A percentile compares a stretch with the other conserved stretches of the same genome.
Evolutionary conservation across 345 rosid species (phyloP).

Genomic region (Pistacia atlantica): DNA sequence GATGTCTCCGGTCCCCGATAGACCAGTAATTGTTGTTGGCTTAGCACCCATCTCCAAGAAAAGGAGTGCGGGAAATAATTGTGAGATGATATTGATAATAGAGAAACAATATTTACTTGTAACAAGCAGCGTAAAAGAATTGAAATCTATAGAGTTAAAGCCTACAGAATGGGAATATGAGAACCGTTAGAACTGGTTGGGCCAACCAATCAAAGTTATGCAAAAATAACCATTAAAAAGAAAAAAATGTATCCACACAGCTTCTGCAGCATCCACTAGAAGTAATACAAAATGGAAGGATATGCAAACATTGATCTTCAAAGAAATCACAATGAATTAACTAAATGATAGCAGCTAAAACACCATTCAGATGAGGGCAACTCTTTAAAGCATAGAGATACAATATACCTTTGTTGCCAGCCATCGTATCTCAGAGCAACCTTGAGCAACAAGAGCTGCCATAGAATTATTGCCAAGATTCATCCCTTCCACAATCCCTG

Average conservation of each 20-base stretch:
- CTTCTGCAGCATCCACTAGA: background rate
- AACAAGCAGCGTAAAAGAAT: background rate
- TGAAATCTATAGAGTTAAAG: background rate
- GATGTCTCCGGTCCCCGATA: constrained; percentile 94
- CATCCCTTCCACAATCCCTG: constrained; percentile 96
- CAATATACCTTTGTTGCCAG: constrained; percentile 78
- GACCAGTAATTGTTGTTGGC: constrained; percentile 83
- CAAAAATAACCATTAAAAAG: background rate
- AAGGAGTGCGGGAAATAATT: constrained; percentile 2
- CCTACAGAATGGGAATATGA: background rate
- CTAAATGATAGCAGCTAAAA: background rate
- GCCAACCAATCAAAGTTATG: background rate
- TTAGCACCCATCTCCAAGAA: constrained; percentile 87
- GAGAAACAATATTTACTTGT: background rate
- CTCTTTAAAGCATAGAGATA: background rate
- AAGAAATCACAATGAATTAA: background rate
- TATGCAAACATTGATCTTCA: background rate
- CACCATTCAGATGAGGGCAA: background rate
- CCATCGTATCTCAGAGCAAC: constrained; percentile 96
- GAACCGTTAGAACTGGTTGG: background rate
- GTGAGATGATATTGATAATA: background rate
- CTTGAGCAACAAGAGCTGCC: constrained; percentile 98
- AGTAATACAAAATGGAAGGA: background rate
- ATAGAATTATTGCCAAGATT: constrained; percentile 92
- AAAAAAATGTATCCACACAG: background rate